phyloP scores from a whole-genome alignment of 2,329 filamentous ascomycete species.

The Claviceps fusiformis region DNA sequence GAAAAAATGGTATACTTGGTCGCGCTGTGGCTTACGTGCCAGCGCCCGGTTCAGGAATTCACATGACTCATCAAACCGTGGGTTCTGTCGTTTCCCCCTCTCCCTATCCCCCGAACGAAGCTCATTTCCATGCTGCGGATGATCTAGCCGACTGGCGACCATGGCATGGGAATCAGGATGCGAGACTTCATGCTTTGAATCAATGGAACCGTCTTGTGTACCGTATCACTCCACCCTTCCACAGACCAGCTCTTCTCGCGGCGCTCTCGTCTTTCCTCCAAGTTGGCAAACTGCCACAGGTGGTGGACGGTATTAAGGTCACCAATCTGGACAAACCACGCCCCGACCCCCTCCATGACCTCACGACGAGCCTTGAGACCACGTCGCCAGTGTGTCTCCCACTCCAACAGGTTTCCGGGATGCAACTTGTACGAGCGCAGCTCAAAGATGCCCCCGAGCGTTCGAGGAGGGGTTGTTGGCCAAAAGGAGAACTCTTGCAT shows the following conservation, averaged over 20 bases:
- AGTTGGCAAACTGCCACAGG: constrained; percentile 94
- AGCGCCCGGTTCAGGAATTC: background rate
- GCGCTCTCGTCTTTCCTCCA: constrained; percentile 82
- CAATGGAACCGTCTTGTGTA: constrained; percentile 94
- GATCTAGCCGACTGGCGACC: constrained; percentile 77
- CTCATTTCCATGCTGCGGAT: background rate
- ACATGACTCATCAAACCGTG: no score
- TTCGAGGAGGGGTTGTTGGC: constrained; percentile 83
- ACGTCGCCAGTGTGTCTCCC: constrained; percentile 96
- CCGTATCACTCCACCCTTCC: constrained; percentile 91
- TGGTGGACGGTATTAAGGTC: constrained; percentile 97
- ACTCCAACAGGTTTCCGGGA: constrained; percentile 89
- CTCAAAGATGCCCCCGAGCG: constrained; percentile 88
- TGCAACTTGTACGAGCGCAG: constrained; percentile 92
- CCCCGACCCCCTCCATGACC: constrained; percentile 96
- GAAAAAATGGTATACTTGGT: background rate
- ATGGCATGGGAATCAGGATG: constrained; percentile 87
- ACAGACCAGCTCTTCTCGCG: constrained; percentile 92
- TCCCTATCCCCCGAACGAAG: no score
- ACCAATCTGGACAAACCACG: constrained; percentile 98
- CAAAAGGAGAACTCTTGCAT: constrained; percentile 99
- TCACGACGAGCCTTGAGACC: constrained; percentile 82
- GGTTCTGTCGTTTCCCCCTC: no score
- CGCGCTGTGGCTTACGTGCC: background rate
- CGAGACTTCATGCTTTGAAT: constrained; percentile 95